Base-by-base conservation (phyloP, 2,329 filamentous ascomycete genomes). In the Nectriaceae sp. region DNA sequence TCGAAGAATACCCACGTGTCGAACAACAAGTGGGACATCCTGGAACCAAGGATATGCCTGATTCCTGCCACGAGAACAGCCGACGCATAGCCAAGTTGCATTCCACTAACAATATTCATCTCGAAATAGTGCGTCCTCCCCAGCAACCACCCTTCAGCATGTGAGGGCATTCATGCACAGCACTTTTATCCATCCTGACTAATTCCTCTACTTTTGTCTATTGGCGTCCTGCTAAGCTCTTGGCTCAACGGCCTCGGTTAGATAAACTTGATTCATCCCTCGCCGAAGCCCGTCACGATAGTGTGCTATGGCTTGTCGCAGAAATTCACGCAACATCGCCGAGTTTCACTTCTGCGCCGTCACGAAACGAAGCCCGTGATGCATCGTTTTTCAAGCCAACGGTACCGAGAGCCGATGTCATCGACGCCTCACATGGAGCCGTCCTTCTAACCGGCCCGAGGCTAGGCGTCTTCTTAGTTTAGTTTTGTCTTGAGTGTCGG, bases 1-100 rank as follows among this genome's bases (percentile, higher is more conserved):
- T n/a, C n/a, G n/a, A n/a, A n/a, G 40, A 36, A 33, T 40, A 31
- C 49, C 49, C 49, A 52, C 49, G 49, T 52, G 49, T 52, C 49
- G 40, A 37, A 33, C 31, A 42, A 42, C 49, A 49, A 52, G 49
- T 52, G 49, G 49, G 49, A 52, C 49, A 42, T 33, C 29, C 13
- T 26, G 11, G 22, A 18, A 42, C 31, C 11, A 35, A 40, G 26
- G 22, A 38, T 37, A 51, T 48, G 44, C 49, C 45, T 42, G 44
- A 37, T 37, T 8, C 26, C 26, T 36, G 15, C 44, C 44, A 42
- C 40, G 46, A 36, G 35, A 38, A 13, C 21, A 39, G 24, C 11
- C 19, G 3, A 43, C 41, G 13, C 4, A 18, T 44, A 24, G 16
- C 10, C 6, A 37, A 6, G 11, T 37, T 37, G 33, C 33, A 37